These are phyloP conservation scores for Lipomyces spencermartinsiae DNA, from an alignment of 805 yeast species.

Conservation along the genomic window DNA sequence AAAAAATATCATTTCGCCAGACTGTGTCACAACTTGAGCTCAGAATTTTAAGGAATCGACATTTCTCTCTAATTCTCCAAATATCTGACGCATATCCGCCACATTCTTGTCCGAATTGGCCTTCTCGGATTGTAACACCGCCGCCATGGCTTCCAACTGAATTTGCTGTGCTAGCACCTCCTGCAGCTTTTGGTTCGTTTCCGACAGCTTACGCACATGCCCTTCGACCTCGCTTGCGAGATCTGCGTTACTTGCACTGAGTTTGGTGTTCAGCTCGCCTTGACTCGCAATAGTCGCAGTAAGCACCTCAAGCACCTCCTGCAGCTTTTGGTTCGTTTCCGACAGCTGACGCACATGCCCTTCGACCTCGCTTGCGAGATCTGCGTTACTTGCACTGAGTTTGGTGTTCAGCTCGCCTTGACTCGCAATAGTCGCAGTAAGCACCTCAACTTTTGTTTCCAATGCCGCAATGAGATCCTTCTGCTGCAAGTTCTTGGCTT, in stretches of 20 bases:
- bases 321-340: neutral
- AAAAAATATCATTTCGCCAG: neutral
- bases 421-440: neutral
- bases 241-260: neutral
- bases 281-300: neutral
- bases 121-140: neutral
- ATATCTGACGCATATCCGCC: conserved; percentile 4
- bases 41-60: conserved; percentile 9
- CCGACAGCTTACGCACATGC: neutral
- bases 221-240: neutral
- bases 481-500: neutral
- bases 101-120: neutral
- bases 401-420: neutral
- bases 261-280: neutral
- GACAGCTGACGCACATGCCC: neutral
- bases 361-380: neutral
- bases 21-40: neutral
- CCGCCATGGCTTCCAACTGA: neutral
- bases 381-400: neutral
- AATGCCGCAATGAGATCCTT: neutral
- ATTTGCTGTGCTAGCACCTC: neutral
- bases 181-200: neutral
- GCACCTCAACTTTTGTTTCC: neutral
- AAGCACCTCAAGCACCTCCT: neutral
- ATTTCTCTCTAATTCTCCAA: conserved; percentile 8